phyloP scores from a whole-genome alignment of 495 filamentous ascomycete species.

The Articulospora tetracladia region DNA sequence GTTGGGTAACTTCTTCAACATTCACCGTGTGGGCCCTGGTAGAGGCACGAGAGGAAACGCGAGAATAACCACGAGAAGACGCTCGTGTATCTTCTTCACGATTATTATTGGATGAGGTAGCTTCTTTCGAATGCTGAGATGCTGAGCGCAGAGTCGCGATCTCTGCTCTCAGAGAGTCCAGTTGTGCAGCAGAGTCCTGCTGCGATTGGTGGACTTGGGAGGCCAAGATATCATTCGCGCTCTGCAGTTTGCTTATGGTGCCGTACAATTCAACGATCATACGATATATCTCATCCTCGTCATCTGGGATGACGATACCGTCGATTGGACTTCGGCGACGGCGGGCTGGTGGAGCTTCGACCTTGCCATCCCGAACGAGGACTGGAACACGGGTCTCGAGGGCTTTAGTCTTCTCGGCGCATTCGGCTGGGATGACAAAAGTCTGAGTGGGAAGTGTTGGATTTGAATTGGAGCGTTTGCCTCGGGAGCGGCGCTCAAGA shows the following conservation, averaged over 20 bases:
- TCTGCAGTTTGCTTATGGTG: neutral
- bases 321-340: neutral
- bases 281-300: slow-evolving; percentile 4
- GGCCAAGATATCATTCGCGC: neutral
- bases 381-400: slow-evolving; percentile 1
- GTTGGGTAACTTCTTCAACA: neutral
- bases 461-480: neutral
- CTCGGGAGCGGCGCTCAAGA: neutral
- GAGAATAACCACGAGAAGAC: neutral
- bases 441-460: neutral
- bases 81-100: neutral
- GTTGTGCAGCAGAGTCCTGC: neutral
- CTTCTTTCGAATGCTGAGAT: neutral
- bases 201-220: neutral
- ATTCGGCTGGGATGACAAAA: neutral
- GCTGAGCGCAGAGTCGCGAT: neutral
- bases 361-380: neutral
- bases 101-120: neutral
- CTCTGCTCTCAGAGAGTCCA: neutral
- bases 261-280: neutral
- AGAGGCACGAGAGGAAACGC: neutral
- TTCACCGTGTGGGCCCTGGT: neutral
- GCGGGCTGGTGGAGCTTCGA: neutral
- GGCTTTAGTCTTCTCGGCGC: neutral
- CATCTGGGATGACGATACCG: neutral